A percentile compares a stretch with the other conserved stretches of the same genome.
phyloP scores from a whole-genome alignment of 768 basidiomycete genomes.

The Lepiota venenata region DNA sequence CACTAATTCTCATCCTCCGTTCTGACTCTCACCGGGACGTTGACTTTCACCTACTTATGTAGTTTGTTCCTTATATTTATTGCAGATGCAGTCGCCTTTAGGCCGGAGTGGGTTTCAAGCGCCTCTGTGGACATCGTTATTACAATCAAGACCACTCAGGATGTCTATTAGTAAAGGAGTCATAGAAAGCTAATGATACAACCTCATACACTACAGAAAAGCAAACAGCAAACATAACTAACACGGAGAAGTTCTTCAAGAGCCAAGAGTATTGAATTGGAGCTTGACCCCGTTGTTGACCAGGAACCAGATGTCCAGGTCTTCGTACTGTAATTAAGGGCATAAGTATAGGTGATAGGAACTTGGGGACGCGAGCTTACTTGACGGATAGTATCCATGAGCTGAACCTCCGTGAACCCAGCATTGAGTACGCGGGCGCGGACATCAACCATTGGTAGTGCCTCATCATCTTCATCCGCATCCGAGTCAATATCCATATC shows the following conservation, averaged over 20 bases:
- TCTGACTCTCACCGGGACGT: not conserved
- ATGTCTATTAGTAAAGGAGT: not conserved
- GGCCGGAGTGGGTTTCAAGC: too few relatives aligned
- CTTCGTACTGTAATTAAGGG: conserved; percentile 68
- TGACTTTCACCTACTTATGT: not conserved
- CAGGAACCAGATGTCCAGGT: conserved; percentile 74
- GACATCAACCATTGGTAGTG: conserved; percentile 84
- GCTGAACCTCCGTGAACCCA: conserved; percentile 89
- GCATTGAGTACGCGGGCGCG: conserved; percentile 79
- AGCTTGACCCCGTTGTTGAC: conserved; percentile 84
- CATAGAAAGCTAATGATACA: conserved; percentile 4
- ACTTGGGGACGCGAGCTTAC: conserved; percentile 39
- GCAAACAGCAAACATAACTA: not conserved
- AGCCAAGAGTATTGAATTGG: conserved; percentile 27
- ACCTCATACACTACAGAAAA: conserved; percentile 2
- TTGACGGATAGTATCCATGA: conserved; percentile 81
- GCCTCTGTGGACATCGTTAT: not conserved
- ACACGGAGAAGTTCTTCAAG: not conserved
- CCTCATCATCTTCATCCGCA: conserved; percentile 64
- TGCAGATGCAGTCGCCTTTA: not conserved
- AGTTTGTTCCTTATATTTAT: conserved; percentile 2
- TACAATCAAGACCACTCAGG: too few relatives aligned
- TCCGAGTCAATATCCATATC: conserved; percentile 70
- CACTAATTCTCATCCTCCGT: not conserved
- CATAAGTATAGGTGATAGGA: conserved; percentile 10